Base-by-base conservation (phyloP, 306 rosid genomes). In the Cyclanthera cordifolia region DNA sequence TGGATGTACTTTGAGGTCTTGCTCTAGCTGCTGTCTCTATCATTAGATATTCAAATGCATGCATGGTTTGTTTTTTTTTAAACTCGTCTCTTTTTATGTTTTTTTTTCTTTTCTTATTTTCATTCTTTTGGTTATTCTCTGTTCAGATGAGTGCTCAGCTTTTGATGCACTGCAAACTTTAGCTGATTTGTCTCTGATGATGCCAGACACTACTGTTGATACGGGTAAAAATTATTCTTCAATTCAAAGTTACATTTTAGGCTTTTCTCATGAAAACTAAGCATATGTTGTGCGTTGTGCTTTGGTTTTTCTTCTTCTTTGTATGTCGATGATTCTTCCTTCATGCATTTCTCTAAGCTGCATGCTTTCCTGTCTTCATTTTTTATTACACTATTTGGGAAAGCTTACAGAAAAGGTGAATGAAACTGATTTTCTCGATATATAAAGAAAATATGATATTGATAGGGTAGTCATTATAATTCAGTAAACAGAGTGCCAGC, bases 131-230 rank as follows among this genome's bases (percentile, higher is more conserved):
- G 58, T 34, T 54, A 77, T 67, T 85, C 60, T 77, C 45, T 56
- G 20, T 77, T 78, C 81, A 92, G 95, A 89, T 83, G 98, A 84
- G 72, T 80, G 76, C 53, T 78, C 90, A 28, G 84, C 88, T 56
- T 85, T 92, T 67, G 95, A 86, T 85, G 99, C 99, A 23, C 82
- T 93, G 41, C 88, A 87, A 76, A 77, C 96, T 50, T 76, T 93
- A 82, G 96, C 99, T 70, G 91, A 86, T 81, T 77, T 90, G 73
- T 93, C 99, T 74, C 76, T 90, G 85, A 84, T 89, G 96, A 85
- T 93, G 94, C 96, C 95, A 14, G 80, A 57, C 55, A 75, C 90
- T 51, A 81, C 79, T 70, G 78, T 76, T 50, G 85, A 85, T 50
- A 63, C 74, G 13, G 95, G 99, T 90, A 80, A 86, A 81, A 48